These are phyloP conservation scores for Hypoxylon sp. DNA, from an alignment of 2,329 filamentous ascomycete genomes.

Conservation along the genomic window DNA sequence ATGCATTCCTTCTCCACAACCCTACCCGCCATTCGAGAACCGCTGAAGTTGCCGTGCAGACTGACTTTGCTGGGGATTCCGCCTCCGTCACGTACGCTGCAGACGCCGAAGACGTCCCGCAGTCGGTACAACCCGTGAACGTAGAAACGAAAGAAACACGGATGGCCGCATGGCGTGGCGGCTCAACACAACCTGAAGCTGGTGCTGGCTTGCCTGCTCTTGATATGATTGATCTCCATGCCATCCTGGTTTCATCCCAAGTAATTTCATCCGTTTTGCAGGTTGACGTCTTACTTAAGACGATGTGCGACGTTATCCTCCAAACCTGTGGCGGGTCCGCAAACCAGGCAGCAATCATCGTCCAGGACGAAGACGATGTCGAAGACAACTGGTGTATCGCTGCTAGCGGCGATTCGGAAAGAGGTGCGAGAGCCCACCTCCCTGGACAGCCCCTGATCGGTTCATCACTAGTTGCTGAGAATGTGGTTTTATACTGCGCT, in stretches of 20 bases:
- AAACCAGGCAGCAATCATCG: slow-evolving; percentile 79
- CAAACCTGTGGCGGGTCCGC: slow-evolving; percentile 81
- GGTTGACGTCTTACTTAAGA: slow-evolving; percentile 81
- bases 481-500: slow-evolving; percentile 82
- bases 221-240: slow-evolving; percentile 86
- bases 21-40: slow-evolving; percentile 71
- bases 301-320: slow-evolving; percentile 85
- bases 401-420: slow-evolving; percentile 79
- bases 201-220: slow-evolving; percentile 78
- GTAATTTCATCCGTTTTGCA: slow-evolving; percentile 84
- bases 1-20: slow-evolving; percentile 76
- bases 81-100: slow-evolving; percentile 67
- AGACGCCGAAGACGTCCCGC: slow-evolving; percentile 60
- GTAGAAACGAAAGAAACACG: slow-evolving; percentile 69
- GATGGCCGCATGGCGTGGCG: slow-evolving; percentile 75
- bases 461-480: slow-evolving; percentile 79
- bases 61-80: slow-evolving; percentile 74
- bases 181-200: slow-evolving; percentile 70
- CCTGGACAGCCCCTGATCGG: slow-evolving; percentile 75
- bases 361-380: slow-evolving; percentile 75
- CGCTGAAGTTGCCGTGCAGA: slow-evolving; percentile 77
- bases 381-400: slow-evolving; percentile 78
- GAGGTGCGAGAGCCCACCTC: slow-evolving; percentile 75
- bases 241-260: slow-evolving; percentile 83
- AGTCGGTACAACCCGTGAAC: slow-evolving; percentile 61